Evolutionary conservation across 1,139 yeast genomes (phyloP), one percentile per base, ranked within the genome.

Genomic region (Suzukiozyma palmioleophila): DNA sequence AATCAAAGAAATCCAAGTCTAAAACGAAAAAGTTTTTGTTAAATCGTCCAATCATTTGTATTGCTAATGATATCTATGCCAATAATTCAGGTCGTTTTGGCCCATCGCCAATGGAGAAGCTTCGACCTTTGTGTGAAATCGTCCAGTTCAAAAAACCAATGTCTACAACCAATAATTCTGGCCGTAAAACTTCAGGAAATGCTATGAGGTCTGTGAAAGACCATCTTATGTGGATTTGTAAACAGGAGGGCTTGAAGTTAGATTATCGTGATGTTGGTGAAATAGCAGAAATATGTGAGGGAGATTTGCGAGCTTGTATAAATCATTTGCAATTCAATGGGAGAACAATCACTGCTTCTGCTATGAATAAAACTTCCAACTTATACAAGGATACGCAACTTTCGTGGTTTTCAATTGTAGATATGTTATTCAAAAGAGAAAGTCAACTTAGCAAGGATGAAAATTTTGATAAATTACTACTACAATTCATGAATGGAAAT

Each of bases 31-130:
- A 67, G 32, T 62, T 56, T 38, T 33, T 81, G 3, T 60, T 90
- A 35, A 69, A 75, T 49, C 70, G 98, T 47, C 98, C 98, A 1
- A 88, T 92, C 15, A 86, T 92, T 39, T 92, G 96, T 37, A 79
- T 92, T 42, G 95, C 97, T 56, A 92, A 92, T 57, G 96, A 92
- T 54, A 73, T 84, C 1, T 90, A 84, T 55, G 75, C 86, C 1
- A 74, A 78, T 3, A 50, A 49, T 25, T 38, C 53, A 2, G 59
- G 64, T 7, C 54, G 57, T 1, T 59, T 59, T 34, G 66, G 67
- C 2, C 59, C 60, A 0, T 61, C 64, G 16, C 64, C 86, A 4
- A 67, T 92, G 62, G 94, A 89, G 39, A 80, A 78, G 44, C 63
- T 92, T 44, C 75, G 94, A 45, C 83, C 83, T 1, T 64, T 75